These are phyloP conservation scores for Staphylotrichum tortipilum DNA, from an alignment of 495 filamentous ascomycete genomes.

Conservation along the genomic window DNA sequence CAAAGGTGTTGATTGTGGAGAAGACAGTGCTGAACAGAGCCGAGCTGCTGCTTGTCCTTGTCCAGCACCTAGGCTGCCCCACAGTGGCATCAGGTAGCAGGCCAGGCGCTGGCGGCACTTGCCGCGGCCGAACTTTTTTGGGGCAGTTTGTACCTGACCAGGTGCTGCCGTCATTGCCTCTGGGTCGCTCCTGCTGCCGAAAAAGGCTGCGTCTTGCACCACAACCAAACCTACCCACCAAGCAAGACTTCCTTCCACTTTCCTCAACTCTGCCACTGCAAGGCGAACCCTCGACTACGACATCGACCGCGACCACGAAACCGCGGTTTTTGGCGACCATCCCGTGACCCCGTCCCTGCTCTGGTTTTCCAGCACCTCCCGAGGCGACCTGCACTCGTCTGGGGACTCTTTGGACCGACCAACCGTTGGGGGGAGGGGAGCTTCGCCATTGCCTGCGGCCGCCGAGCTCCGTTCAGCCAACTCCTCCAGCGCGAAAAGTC, in stretches of 20 bases:
- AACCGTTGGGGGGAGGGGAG: constrained; percentile 6
- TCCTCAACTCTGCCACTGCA: constrained; percentile 8
- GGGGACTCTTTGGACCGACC: constrained; percentile 12
- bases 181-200: constrained; percentile 16
- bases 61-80: too few relatives aligned
- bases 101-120: constrained; percentile 17
- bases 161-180: constrained; percentile 26
- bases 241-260: not conserved
- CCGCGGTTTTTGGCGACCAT: not conserved
- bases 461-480: constrained; percentile 7
- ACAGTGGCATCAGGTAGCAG: not conserved
- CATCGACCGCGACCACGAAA: constrained; percentile 7
- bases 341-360: not conserved
- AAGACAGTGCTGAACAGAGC: not conserved
- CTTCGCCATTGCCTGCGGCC: constrained; percentile 11
- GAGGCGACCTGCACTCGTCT: constrained; percentile 34
- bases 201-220: constrained; percentile 16
- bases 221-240: not conserved
- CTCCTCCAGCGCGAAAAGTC: not conserved
- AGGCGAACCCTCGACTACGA: not conserved
- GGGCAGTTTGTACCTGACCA: constrained; percentile 23
- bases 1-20: not conserved
- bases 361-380: not conserved
- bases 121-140: constrained; percentile 21
- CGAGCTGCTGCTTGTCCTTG: not conserved